Base-by-base conservation (phyloP, 345 rosid species). In the Citrus unshiu region DNA sequence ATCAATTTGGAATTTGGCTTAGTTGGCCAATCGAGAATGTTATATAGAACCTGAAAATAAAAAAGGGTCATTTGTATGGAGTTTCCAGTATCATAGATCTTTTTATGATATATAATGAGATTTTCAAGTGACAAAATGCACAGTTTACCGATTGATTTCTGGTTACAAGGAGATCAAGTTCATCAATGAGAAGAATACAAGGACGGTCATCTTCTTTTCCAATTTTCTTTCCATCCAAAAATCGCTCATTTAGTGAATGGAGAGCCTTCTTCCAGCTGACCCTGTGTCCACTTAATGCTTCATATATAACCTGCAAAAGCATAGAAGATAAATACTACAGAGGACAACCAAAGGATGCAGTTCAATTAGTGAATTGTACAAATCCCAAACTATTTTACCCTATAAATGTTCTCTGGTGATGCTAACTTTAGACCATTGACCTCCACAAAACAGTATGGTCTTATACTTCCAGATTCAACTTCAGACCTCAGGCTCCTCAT, bases 21-120 rank as follows among this genome's bases (percentile, higher is more conserved):
- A 25, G 93, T 95, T 64, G 99, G 97, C 99, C 99, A 95, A 81
- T 95, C 98, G 30, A 95, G 91, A 83, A 95, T 92, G 77, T 95
- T 92, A 85, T 95, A 95, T 13, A 95, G 78, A 58, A 95, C 89
- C 97, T 92, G 87, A 72, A 30, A 54, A 80, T 71, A 35, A 71
- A 65, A 74, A 74, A 57, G 61, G 10, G 58, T 65, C 24, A 78
- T 37, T 29, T 66, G 58, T 21, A 72, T 39, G 51, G 51, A 46
- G 51, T 46, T 46, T 46, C 51, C 51, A 46, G 51, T 13, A 12
- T 46, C 51, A 46, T 46, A 46, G 18, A 46, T 46, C 4, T 46
- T 46, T 46, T 46, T 46, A 46, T 13, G 51, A 46, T 46, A 46
- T 46, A 46, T 46, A 46, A 13, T 46, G 51, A 46, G 1, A 46